Evolutionary conservation across 768 basidiomycete genomes (phyloP).

Genomic region (Panaeolus papilionaceus): DNA sequence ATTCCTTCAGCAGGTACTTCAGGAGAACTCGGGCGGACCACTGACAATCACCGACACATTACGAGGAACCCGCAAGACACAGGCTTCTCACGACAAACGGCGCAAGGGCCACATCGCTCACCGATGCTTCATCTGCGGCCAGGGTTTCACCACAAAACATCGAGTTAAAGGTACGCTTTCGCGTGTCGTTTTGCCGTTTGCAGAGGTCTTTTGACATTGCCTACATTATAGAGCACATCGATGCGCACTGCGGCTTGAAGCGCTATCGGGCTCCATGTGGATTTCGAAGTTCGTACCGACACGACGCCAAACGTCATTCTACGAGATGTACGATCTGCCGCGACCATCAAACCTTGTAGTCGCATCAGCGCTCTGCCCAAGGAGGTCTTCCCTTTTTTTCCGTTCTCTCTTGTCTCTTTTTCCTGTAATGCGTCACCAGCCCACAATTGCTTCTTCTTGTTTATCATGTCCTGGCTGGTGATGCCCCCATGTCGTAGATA

Average conservation of each 20-base stretch:
- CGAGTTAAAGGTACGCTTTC: background rate
- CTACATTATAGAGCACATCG: background rate
- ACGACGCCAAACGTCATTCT: slow-evolving; percentile 2
- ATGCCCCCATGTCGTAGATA: slow-evolving; percentile 7
- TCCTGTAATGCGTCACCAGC: slow-evolving; percentile 11
- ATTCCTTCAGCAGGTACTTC: background rate
- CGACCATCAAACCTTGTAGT: background rate
- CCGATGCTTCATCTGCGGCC: slow-evolving; percentile 7
- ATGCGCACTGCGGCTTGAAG: slow-evolving; percentile 3
- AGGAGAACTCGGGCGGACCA: background rate
- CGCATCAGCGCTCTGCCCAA: background rate
- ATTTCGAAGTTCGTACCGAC: background rate
- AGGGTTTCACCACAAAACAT: slow-evolving; percentile 9
- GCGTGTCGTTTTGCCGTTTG: background rate
- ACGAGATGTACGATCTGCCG: background rate
- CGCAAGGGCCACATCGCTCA: background rate
- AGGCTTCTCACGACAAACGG: slow-evolving; percentile 5
- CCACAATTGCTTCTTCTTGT: background rate
- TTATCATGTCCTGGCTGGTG: slow-evolving; percentile 8
- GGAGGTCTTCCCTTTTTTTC: background rate
- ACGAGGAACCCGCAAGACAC: background rate
- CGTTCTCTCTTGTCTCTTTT: background rate
- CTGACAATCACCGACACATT: background rate
- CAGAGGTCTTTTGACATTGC: background rate
- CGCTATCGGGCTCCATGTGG: slow-evolving; percentile 4